Percentiles rank a stretch among this genome's conserved stretches.
Evolutionary conservation across 805 yeast species (phyloP).

Genomic region (Saturnispora sanitii): DNA sequence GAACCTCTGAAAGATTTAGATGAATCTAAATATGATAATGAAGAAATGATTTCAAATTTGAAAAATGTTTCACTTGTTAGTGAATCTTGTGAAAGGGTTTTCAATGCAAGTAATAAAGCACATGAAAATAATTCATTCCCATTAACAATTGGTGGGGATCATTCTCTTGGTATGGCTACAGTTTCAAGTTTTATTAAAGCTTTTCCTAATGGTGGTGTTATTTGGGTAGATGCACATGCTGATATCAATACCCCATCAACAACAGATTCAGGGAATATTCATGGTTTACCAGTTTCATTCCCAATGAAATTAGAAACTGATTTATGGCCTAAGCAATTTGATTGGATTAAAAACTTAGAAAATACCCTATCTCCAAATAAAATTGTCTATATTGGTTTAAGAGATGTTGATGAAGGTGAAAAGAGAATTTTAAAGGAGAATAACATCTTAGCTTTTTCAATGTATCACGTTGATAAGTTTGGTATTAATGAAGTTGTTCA

Average conservation of each 20-base stretch:
- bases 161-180: constrained; percentile 91
- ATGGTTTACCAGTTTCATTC: constrained; percentile 94
- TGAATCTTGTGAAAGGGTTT: constrained; percentile 55
- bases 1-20: constrained; percentile 46
- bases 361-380: constrained; percentile 58
- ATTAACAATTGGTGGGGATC: constrained; percentile 91
- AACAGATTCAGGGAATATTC: constrained; percentile 83
- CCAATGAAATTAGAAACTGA: constrained; percentile 69
- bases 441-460: constrained; percentile 76
- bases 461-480: constrained; percentile 92
- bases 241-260: constrained; percentile 85
- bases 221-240: constrained; percentile 98
- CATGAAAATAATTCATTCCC: constrained; percentile 49
- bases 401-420: constrained; percentile 89
- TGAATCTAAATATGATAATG: constrained; percentile 30
- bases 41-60: constrained; percentile 45
- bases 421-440: constrained; percentile 59
- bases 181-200: constrained; percentile 71
- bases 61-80: constrained; percentile 75
- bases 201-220: constrained; percentile 77
- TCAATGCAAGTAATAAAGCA: constrained; percentile 46
- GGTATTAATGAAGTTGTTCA: constrained; percentile 89
- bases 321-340: constrained; percentile 60
- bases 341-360: constrained; percentile 49
- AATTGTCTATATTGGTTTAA: constrained; percentile 85